Evolutionary conservation across 176 grass and related monocot species (phyloP), one percentile per base, ranked within the genome.

Genomic region (Pharus latifolius): DNA sequence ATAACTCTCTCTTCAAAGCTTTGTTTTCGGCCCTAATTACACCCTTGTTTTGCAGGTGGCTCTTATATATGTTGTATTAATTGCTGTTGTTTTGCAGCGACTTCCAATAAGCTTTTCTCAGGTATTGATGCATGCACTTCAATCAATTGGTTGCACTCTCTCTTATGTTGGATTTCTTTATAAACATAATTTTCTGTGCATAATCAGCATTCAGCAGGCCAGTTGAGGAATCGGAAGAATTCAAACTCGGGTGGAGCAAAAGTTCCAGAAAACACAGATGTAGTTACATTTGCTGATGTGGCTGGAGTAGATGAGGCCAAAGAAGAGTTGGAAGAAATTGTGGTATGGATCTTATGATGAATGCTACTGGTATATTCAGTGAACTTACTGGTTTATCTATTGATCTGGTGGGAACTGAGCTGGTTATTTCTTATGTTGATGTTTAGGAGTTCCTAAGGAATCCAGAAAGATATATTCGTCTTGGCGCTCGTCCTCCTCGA

Each of bases 241-340:
- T 88, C 84, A 18, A 81, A 75, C 47, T 84, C 90, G 45, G 73
- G 82, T 28, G 85, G 82, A 47, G 70, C 69, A 60, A 91, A 94
- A 75, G 67, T 82, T 78, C 78, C 90, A 27, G 87, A 99, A 84
- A 88, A 51, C 83, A 67, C 96, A 1, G 96, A 95, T 73, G 49
- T 80, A 37, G 27, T 99, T 72, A 99, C 96, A 75, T 99, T 99
- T 70, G 87, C 82, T 84, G 96, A 99, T 90, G 90, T 99, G 56
- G 96, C 96, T 81, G 96, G 96, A 70, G 96, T 99, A 51, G 96
- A 99, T 25, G 96, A 99, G 78, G 96, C 96, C 35, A 99, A 99
- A 88, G 96, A 99, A 84, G 96, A 99, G 79, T 51, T 99, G 41
- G 90, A 99, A 88, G 96, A 99, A 82, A 99, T 99, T 86, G 96